Base-by-base conservation (phyloP, 2,329 filamentous ascomycete genomes). In the Talaromyces atroroseus region DNA sequence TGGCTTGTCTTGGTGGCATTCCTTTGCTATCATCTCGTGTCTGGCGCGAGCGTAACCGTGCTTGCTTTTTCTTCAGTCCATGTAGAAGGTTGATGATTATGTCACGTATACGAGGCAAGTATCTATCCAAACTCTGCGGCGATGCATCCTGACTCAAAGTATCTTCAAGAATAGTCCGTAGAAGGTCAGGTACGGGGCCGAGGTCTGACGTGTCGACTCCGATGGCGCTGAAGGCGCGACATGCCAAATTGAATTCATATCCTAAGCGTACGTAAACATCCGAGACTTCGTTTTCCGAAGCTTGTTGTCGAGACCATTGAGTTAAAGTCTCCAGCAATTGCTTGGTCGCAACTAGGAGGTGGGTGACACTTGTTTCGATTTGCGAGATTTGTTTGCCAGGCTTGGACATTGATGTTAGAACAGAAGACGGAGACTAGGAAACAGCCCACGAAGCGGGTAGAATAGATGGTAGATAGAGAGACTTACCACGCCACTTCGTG, bases 241-340 rank as follows among this genome's bases (percentile, higher is more conserved):
- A 97, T 26, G 94, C 94, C 78, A 99, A 94, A 75, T 99, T 99
- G 81, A 99, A 99, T 74, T 99, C 94, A 75, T 99, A 99, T 48
- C 94, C 94, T 60, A 99, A 78, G 59, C 94, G 88, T 59, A 99
- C 94, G 70, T 99, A 99, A 65, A 99, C 94, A 71, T 99, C 94
- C 12, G 94, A 97, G 58, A 99, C 94, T 71, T 97, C 90, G 60
- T 87, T 89, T 74, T 99, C 94, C 61, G 90, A 92, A 54, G 94
- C 92, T 66, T 89, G 86, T 60, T 89, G 88, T 57, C 92, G 89
- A 58, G 94, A 99, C 94, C 94, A 99, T 80, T 95, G 89, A 48
- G 94, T 99, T 60, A 99, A 80, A 5, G 92, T 99, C 77, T 99
- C 94, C 60, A 99, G 86, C 2, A 99, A 85, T 74, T 97, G 92